Conservation (phyloP, 2,329 filamentous ascomycete genomes). For the Diaporthe citri region DNA sequence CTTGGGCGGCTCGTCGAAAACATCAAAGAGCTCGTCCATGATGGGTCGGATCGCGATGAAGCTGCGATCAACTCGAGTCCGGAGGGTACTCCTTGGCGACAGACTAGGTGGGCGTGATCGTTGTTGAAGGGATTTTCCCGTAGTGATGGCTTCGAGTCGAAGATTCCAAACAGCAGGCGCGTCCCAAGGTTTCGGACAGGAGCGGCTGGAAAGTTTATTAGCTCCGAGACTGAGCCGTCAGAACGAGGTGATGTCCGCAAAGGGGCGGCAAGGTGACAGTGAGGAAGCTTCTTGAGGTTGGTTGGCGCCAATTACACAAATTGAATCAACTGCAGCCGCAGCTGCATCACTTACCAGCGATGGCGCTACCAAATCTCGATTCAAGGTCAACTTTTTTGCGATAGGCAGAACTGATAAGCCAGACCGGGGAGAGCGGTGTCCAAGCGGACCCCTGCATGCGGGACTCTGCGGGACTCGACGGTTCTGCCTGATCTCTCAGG, state of each 20-base stretch:
- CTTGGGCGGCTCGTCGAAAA: conserved; percentile 78
- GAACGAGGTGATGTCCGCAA: background rate
- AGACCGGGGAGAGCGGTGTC: conserved; percentile 11
- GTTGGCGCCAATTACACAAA: conserved; percentile 22
- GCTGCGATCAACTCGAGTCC: background rate
- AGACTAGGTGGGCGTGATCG: background rate
- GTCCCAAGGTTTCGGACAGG: background rate
- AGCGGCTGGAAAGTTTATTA: conserved; percentile 1
- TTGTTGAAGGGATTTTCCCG: background rate
- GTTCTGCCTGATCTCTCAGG: conserved; percentile 19
- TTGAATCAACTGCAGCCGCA: conserved; percentile 23
- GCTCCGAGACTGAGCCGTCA: background rate
- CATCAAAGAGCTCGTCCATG: conserved; percentile 87
- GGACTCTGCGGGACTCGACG: background rate
- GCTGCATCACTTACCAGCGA: conserved; percentile 2
- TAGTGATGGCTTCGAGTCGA: background rate
- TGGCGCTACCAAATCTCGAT: conserved; percentile 34
- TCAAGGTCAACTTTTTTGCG: conserved; percentile 33
- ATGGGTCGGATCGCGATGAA: conserved; percentile 14
- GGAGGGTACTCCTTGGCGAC: background rate
- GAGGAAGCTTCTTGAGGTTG: conserved; percentile 5
- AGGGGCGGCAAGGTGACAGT: background rate
- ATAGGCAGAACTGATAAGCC: conserved; percentile 34
- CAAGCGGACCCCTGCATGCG: background rate
- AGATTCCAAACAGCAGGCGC: background rate